Conservation (phyloP, 2,329 filamentous ascomycete species). For the Ophiognomonia clavigignenti-juglandacearum region DNA sequence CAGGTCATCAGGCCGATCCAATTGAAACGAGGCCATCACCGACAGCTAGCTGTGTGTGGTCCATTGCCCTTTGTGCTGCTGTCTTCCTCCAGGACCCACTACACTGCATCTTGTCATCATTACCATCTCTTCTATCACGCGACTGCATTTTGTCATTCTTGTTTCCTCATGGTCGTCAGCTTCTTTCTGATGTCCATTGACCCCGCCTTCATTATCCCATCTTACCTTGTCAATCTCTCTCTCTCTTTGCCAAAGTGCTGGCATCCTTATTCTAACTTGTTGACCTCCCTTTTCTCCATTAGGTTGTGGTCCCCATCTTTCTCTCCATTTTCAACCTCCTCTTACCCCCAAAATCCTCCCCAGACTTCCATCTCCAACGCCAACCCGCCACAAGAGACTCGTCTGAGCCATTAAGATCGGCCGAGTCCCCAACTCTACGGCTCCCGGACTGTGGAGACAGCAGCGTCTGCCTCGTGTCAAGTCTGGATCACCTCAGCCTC, state of each 20-base stretch:
- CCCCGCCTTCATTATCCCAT: background rate
- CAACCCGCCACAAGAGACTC: slow-evolving; percentile 1
- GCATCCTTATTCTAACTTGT: background rate
- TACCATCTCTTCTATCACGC: background rate
- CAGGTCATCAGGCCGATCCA: too few species aligned
- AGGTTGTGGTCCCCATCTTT: background rate
- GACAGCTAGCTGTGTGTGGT: too few species aligned
- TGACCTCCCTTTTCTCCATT: background rate
- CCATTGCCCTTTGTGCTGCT: too few species aligned
- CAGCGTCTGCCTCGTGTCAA: too few species aligned
- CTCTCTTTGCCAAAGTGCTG: background rate
- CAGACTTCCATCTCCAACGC: background rate
- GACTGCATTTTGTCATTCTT: too few species aligned
- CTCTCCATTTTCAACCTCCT: background rate
- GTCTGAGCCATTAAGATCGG: too few species aligned
- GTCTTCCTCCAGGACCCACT: too few species aligned
- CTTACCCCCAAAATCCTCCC: background rate
- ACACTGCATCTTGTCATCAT: too few species aligned
- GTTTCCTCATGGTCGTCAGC: background rate
- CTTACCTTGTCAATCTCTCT: background rate
- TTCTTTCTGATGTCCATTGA: background rate
- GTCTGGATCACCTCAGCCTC: too few species aligned
- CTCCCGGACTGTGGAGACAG: too few species aligned
- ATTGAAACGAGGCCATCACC: too few species aligned
- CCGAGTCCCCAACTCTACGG: too few species aligned